A percentile compares a stretch with the other conserved stretches of the same genome.
Conservation (phyloP, 805 yeast species). For the Candida krabiensis region DNA sequence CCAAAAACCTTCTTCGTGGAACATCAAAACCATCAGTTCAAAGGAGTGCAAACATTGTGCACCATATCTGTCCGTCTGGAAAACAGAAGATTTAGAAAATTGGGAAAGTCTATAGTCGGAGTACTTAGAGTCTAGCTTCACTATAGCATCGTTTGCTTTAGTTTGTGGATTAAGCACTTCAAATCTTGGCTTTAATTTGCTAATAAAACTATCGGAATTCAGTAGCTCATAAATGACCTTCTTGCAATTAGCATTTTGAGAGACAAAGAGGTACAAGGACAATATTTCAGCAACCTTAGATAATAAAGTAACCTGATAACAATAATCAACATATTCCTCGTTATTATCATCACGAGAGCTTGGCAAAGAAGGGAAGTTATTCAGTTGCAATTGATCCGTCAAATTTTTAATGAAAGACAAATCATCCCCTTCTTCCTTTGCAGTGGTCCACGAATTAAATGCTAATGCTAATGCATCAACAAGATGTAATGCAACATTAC, state of each 20-base stretch:
- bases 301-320: conserved; percentile 56
- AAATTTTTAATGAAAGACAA: conserved; percentile 43
- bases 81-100: conserved; percentile 49
- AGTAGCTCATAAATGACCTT: conserved; percentile 35
- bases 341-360: conserved; percentile 13
- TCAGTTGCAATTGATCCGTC: conserved; percentile 36
- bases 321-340: conserved; percentile 35
- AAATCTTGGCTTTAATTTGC: conserved; percentile 42
- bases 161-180: conserved; percentile 24
- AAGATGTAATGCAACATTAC: conserved; percentile 62
- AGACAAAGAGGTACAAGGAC: conserved; percentile 67
- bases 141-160: conserved; percentile 34
- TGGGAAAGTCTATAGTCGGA: conserved; percentile 46
- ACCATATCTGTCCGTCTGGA: conserved; percentile 50
- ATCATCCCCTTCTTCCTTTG: conserved; percentile 54
- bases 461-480: conserved; percentile 75
- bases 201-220: conserved; percentile 27
- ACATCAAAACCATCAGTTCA: conserved; percentile 59
- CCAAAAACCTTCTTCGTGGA: conserved; percentile 49
- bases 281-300: conserved; percentile 75
- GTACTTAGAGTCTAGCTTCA: conserved; percentile 39
- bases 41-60: conserved; percentile 56
- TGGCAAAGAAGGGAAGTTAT: conserved; percentile 18
- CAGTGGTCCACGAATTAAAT: conserved; percentile 74
- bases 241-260: conserved; percentile 42